Conservation (phyloP, 306 rosid species). For the Acacia acuminata region DNA sequence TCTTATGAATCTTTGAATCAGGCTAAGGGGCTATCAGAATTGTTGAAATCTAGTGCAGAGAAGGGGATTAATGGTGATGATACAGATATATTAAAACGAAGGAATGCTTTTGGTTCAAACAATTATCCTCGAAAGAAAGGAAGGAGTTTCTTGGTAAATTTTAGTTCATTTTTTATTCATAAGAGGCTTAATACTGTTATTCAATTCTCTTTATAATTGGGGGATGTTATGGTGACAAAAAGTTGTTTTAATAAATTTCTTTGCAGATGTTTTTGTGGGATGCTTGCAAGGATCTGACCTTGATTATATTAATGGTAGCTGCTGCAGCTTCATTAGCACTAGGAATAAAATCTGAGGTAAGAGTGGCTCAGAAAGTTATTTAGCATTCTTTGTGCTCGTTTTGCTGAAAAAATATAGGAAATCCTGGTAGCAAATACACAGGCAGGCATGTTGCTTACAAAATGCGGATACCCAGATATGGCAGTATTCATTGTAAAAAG, state of each 20-base stretch:
- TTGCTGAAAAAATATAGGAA: neutral
- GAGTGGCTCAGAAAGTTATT: constrained; percentile 28
- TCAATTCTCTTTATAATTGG: neutral
- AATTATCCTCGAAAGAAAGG: constrained; percentile 85
- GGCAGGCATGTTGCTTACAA: neutral
- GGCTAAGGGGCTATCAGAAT: constrained; percentile 71
- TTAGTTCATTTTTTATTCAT: constrained; percentile 8
- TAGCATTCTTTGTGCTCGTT: constrained; percentile 9
- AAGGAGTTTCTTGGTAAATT: constrained; percentile 74
- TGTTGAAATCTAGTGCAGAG: constrained; percentile 67
- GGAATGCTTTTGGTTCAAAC: constrained; percentile 76
- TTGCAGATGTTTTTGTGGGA: constrained; percentile 93
- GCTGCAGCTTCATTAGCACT: constrained; percentile 91
- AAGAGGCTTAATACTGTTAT: neutral
- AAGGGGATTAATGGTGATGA: constrained; percentile 85
- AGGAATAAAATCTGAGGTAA: constrained; percentile 97
- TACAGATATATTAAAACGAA: constrained; percentile 68
- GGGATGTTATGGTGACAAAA: neutral
- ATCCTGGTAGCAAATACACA: neutral
- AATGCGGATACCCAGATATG: neutral
- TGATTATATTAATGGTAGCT: constrained; percentile 92
- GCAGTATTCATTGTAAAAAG: neutral
- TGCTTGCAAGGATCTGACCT: constrained; percentile 99
- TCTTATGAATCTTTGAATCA: constrained; percentile 40
- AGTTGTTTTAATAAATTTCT: constrained; percentile 23